A percentile compares a stretch with the other conserved stretches of the same genome.
Conservation (phyloP, 2,329 filamentous ascomycete species). For the Colletotrichum navitas region DNA sequence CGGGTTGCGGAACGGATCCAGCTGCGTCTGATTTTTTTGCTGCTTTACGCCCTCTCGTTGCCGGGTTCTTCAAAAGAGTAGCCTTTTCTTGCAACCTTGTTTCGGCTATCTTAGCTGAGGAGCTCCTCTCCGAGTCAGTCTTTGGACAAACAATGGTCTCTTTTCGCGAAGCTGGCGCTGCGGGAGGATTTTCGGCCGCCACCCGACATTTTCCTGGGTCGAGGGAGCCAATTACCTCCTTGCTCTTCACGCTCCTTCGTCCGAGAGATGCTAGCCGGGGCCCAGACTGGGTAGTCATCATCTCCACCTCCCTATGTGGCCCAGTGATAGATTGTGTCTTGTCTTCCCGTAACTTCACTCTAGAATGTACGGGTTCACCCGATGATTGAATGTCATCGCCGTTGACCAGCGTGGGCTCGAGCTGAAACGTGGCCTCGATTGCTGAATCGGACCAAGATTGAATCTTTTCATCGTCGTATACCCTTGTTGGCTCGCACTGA, state of each 20-base stretch:
- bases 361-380: not conserved
- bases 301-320: not conserved
- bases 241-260: constrained; percentile 60
- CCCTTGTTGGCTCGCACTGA: not conserved
- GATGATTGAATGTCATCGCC: not conserved
- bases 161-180: not conserved
- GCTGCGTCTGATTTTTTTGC: constrained; percentile 65
- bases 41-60: constrained; percentile 66
- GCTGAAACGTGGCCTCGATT: not conserved
- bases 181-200: not conserved
- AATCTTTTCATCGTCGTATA: not conserved
- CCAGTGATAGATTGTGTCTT: not conserved
- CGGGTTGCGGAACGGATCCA: constrained; percentile 59
- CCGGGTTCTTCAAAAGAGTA: constrained; percentile 55
- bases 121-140: not conserved
- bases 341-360: not conserved
- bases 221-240: constrained; percentile 59
- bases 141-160: not conserved
- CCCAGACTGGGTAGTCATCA: constrained; percentile 28
- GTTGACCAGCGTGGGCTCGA: not conserved
- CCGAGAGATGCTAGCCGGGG: constrained; percentile 56
- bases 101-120: not conserved
- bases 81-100: not conserved
- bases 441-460: too few species aligned
- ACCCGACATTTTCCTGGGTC: not conserved